A percentile compares a stretch with the other conserved stretches of the same genome.
Evolutionary conservation across 495 filamentous ascomycete species (phyloP).

Genomic region (Penicillium argentinense): DNA sequence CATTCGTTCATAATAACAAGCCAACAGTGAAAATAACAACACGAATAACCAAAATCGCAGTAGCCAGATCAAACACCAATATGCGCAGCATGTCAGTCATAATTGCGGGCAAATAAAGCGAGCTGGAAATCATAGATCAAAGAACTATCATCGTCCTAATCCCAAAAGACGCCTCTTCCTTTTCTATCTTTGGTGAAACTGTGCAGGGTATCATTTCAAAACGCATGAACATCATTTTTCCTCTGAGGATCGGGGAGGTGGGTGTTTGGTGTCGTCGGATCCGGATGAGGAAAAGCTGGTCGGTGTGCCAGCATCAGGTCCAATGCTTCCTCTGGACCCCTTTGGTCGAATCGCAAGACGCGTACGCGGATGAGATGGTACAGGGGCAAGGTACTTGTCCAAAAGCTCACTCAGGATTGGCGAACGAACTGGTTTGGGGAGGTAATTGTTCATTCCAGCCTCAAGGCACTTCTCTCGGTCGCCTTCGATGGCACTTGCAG

Average conservation of each 20-base stretch:
- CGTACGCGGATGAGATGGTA: slow-evolving; percentile 43
- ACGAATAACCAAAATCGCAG: not conserved
- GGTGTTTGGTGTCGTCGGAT: slow-evolving; percentile 31
- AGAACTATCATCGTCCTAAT: too few species aligned
- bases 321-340: slow-evolving; percentile 30
- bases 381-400: slow-evolving; percentile 64
- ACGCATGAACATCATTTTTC: slow-evolving; percentile 20
- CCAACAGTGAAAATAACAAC: not conserved
- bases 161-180: slow-evolving; percentile 18
- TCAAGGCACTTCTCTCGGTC: slow-evolving; percentile 90
- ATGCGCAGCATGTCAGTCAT: too few species aligned
- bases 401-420: slow-evolving; percentile 73
- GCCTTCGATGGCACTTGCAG: slow-evolving; percentile 85
- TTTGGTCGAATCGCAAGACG: slow-evolving; percentile 37
- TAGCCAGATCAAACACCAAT: too few species aligned
- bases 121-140: not conserved
- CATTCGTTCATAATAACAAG: not conserved
- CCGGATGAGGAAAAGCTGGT: slow-evolving; percentile 36
- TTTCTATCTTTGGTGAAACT: slow-evolving; percentile 17
- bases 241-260: slow-evolving; percentile 1
- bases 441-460: slow-evolving; percentile 93
- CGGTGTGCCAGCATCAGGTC: slow-evolving; percentile 35
- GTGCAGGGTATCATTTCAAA: slow-evolving; percentile 27
- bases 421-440: slow-evolving; percentile 84
- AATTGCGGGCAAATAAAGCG: too few species aligned